These are phyloP conservation scores for Microdochium trichocladiopsis DNA, from an alignment of 2,329 filamentous ascomycete genomes.

Conservation along the genomic window DNA sequence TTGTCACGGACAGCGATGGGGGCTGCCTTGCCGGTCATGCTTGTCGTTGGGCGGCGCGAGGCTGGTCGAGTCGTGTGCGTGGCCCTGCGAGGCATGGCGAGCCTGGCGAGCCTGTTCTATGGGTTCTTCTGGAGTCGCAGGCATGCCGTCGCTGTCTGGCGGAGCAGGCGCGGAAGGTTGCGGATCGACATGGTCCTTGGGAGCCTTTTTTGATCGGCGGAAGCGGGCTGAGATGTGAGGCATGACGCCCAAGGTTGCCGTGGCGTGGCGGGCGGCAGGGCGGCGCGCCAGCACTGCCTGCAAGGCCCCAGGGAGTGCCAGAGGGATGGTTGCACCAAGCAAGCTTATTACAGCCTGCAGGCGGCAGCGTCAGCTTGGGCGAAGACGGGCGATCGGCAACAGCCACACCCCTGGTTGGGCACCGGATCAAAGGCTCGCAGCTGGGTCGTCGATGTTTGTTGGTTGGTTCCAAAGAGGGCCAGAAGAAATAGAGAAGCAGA, in stretches of 20 bases:
- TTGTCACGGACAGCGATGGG: slow-evolving; percentile 9
- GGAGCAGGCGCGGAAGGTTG: neutral
- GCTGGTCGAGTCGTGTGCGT: neutral
- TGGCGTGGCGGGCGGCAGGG: neutral
- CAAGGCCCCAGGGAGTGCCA: neutral
- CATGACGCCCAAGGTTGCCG: neutral
- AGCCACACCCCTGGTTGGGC: no score
- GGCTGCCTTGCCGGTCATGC: neutral
- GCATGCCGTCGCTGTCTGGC: neutral
- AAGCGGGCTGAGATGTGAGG: neutral
- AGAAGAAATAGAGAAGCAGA: no score
- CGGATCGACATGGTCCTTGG: neutral
- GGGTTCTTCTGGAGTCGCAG: neutral
- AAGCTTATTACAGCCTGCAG: no score
- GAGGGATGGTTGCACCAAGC: neutral
- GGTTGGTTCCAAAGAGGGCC: no score
- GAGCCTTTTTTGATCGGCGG: neutral
- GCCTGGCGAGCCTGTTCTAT: neutral
- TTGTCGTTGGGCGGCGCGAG: neutral
- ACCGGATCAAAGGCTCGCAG: no score
- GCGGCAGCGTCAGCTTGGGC: neutral
- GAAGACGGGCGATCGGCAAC: no score
- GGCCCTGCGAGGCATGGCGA: neutral
- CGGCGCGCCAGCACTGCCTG: neutral
- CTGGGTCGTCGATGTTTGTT: no score